These are phyloP conservation scores for Diplodia corticola DNA, from an alignment of 2,329 filamentous ascomycete genomes.

Conservation along the genomic window DNA sequence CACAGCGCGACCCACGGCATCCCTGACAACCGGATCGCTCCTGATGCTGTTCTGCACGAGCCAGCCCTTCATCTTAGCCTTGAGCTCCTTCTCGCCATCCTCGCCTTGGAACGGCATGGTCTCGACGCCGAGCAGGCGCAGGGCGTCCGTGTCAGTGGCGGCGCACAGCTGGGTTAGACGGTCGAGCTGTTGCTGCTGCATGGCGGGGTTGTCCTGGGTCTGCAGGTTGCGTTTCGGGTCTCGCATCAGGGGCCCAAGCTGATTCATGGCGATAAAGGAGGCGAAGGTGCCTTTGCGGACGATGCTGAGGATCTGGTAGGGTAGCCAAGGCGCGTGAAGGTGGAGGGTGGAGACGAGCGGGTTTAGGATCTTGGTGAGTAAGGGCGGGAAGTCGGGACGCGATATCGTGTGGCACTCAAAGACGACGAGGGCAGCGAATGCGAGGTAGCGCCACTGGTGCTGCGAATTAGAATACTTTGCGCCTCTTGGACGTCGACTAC, in stretches of 20 bases:
- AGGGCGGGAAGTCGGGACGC: constrained; percentile 47
- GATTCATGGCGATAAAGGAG: constrained; percentile 23
- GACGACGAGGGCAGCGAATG: constrained; percentile 55
- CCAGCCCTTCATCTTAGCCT: constrained; percentile 78
- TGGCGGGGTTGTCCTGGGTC: not conserved
- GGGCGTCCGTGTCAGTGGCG: constrained; percentile 67
- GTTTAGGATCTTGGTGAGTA: constrained; percentile 51
- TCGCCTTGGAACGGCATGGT: constrained; percentile 80
- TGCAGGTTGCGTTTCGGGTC: not conserved
- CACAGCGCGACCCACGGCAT: constrained; percentile 70
- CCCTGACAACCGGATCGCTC: constrained; percentile 76
- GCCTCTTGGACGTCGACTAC: not conserved
- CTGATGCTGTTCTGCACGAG: constrained; percentile 83
- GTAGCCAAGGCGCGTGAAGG: constrained; percentile 66
- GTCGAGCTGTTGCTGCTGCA: constrained; percentile 63
- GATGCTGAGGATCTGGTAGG: constrained; percentile 79
- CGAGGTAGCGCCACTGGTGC: constrained; percentile 50
- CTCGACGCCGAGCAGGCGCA: constrained; percentile 72
- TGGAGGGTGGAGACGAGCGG: constrained; percentile 47
- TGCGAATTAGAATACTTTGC: not conserved
- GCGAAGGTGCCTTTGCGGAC: constrained; percentile 76
- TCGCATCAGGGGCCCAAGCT: constrained; percentile 48
- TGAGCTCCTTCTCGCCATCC: constrained; percentile 62
- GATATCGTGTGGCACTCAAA: constrained; percentile 61
- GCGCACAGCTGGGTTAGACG: constrained; percentile 63